Conservation (phyloP, 2,329 filamentous ascomycete genomes). For the Hyphodiscus sp. region DNA sequence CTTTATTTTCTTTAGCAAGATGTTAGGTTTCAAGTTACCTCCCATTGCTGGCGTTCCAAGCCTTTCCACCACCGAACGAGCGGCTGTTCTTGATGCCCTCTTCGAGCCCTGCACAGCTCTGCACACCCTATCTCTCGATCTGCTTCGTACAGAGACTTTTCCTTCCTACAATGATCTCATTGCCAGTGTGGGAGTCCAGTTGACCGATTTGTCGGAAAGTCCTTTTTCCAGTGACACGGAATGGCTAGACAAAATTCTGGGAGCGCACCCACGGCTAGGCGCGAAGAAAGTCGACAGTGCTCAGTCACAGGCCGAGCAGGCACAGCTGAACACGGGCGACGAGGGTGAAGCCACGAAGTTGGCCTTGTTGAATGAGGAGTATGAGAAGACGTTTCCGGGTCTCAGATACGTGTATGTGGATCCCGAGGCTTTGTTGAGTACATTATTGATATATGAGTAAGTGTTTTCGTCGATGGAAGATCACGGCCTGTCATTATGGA, state of each 20-base stretch:
- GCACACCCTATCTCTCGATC: constrained; percentile 63
- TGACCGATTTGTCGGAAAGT: constrained; percentile 52
- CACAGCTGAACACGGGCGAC: constrained; percentile 56
- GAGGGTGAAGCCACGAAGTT: constrained; percentile 52
- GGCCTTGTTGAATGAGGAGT: constrained; percentile 62
- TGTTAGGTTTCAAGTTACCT: constrained; percentile 43
- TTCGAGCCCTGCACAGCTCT: constrained; percentile 78
- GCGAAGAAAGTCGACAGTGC: constrained; percentile 76
- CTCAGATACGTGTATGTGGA: constrained; percentile 64
- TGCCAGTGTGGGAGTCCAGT: constrained; percentile 53
- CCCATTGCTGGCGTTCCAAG: constrained; percentile 47
- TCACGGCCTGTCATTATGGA: constrained; percentile 68
- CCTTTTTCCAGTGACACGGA: constrained; percentile 42
- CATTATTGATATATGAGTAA: constrained; percentile 29
- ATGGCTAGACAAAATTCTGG: constrained; percentile 65
- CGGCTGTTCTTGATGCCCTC: constrained; percentile 62
- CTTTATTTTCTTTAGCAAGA: constrained; percentile 6
- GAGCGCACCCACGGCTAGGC: constrained; percentile 77
- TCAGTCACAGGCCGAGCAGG: constrained; percentile 76
- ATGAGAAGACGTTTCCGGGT: constrained; percentile 75
- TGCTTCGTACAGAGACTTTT: constrained; percentile 56
- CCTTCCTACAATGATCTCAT: constrained; percentile 65
- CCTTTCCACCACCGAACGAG: constrained; percentile 49
- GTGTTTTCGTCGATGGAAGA: constrained; percentile 82
- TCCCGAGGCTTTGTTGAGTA: neutral